phyloP scores from a whole-genome alignment of 2,329 filamentous ascomycete species.

The Nemania bipapillata region DNA sequence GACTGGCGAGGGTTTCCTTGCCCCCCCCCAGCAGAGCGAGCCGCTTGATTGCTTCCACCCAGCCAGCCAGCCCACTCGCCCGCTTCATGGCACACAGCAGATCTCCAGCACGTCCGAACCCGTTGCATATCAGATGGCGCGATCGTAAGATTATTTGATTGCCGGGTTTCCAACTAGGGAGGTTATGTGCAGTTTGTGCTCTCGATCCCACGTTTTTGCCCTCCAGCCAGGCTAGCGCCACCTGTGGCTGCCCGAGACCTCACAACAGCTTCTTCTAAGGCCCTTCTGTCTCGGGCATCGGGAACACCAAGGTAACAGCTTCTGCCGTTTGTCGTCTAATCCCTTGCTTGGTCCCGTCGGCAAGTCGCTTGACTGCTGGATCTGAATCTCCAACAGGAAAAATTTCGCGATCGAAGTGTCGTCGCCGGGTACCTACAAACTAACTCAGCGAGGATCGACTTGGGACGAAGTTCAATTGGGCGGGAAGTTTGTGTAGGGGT shows the following conservation, averaged over 20 bases:
- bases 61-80: not conserved
- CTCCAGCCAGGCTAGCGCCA: slow-evolving; percentile 24
- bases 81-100: slow-evolving; percentile 32
- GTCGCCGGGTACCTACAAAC: slow-evolving; percentile 28
- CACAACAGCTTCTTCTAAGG: slow-evolving; percentile 13
- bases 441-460: slow-evolving; percentile 13
- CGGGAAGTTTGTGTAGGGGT: slow-evolving; percentile 3
- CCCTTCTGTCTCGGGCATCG: slow-evolving; percentile 36
- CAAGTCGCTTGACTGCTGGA: slow-evolving; percentile 44
- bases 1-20: slow-evolving; percentile 32
- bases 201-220: slow-evolving; percentile 36
- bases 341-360: slow-evolving; percentile 42
- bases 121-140: slow-evolving; percentile 13
- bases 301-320: slow-evolving; percentile 30
- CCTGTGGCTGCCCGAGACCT: slow-evolving; percentile 34
- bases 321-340: slow-evolving; percentile 17
- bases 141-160: slow-evolving; percentile 35
- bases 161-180: slow-evolving; percentile 3
- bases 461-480: not conserved
- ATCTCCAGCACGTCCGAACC: slow-evolving; percentile 6
- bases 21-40: slow-evolving; percentile 10
- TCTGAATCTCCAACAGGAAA: slow-evolving; percentile 46
- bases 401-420: slow-evolving; percentile 41
- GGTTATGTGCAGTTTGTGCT: slow-evolving; percentile 28
- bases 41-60: slow-evolving; percentile 24